Conservation (phyloP, 345 rosid species). For the Populus deltoides region DNA sequence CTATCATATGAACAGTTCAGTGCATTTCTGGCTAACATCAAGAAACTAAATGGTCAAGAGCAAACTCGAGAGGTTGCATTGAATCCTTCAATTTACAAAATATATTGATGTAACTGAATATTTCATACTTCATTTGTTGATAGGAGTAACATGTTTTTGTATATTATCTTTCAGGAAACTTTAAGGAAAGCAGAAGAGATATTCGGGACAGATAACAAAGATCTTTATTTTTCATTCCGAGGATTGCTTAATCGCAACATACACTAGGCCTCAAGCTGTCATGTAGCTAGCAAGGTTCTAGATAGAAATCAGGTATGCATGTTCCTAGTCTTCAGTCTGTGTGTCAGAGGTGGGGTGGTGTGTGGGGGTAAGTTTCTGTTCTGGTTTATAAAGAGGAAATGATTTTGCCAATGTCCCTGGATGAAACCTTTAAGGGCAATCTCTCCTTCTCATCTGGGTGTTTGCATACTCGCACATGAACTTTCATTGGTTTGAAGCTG, state of each 20-base stretch:
- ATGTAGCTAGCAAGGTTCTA: background rate
- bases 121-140: background rate
- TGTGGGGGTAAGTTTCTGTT: no score
- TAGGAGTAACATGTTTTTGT: background rate
- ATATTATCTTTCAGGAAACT: constrained; percentile 60
- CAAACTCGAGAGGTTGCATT: constrained; percentile 76
- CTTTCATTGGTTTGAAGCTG: background rate
- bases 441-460: background rate
- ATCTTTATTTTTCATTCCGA: constrained; percentile 75
- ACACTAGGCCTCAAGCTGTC: constrained; percentile 31
- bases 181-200: constrained; percentile 85
- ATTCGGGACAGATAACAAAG: constrained; percentile 81
- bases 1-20: constrained; percentile 90
- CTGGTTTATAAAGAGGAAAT: no score
- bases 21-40: constrained; percentile 85
- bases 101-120: background rate
- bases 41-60: constrained; percentile 86
- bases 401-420: background rate
- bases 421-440: background rate
- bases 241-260: constrained; percentile 70
- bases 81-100: background rate
- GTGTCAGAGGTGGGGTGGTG: background rate
- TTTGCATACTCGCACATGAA: no score
- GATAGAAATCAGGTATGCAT: constrained; percentile 15
- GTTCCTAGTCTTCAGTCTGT: background rate